Conservation (phyloP, 2,329 filamentous ascomycete genomes). For the Boeremia exigua region DNA sequence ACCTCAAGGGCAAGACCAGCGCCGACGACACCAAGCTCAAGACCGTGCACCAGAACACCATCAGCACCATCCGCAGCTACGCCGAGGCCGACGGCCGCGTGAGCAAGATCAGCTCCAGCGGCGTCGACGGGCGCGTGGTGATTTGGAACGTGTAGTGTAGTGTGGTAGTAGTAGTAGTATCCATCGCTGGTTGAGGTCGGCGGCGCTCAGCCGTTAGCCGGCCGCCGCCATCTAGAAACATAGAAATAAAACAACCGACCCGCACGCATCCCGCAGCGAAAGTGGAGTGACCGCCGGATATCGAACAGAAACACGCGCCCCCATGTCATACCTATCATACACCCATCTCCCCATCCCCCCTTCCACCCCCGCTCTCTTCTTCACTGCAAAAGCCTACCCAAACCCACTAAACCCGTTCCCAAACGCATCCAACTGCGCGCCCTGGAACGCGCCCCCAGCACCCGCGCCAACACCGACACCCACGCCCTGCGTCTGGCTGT, state of each 20-base stretch:
- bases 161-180: not conserved
- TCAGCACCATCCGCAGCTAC: slow-evolving; percentile 81
- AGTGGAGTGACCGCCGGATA: slow-evolving; percentile 6
- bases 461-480: not conserved
- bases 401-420: slow-evolving; percentile 8
- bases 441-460: not conserved
- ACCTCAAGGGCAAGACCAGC: slow-evolving; percentile 83
- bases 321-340: too few species aligned
- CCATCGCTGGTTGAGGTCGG: too few species aligned
- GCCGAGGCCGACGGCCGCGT: slow-evolving; percentile 70
- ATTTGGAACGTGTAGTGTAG: slow-evolving; percentile 53
- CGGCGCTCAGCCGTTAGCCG: too few species aligned
- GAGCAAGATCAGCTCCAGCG: slow-evolving; percentile 76
- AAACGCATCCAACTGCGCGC: slow-evolving; percentile 7
- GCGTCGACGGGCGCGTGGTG: slow-evolving; percentile 57
- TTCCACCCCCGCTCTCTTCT: not conserved
- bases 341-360: not conserved
- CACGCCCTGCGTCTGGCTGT: slow-evolving; percentile 24
- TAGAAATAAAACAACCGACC: not conserved
- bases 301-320: not conserved
- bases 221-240: not conserved
- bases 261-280: not conserved
- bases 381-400: too few species aligned
- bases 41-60: slow-evolving; percentile 96
- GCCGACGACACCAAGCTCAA: slow-evolving; percentile 94